phyloP scores from a whole-genome alignment of 106 monocot genomes.

The Ottelia alismoides region DNA sequence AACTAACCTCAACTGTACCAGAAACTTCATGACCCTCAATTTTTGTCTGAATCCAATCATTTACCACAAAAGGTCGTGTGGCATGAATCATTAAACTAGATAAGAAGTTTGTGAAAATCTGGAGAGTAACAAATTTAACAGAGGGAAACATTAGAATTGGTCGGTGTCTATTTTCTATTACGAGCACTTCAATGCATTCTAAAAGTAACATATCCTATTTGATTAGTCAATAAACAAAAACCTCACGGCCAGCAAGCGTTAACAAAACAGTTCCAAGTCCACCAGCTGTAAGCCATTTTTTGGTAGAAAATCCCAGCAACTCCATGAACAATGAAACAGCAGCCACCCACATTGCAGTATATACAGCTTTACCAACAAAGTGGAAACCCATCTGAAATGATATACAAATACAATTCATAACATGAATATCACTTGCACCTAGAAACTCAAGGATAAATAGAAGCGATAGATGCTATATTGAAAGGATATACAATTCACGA shows the following conservation, averaged over 20 bases:
- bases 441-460: background rate
- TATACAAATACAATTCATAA: background rate
- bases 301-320: conserved; percentile 87
- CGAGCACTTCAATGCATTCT: too few relatives aligned
- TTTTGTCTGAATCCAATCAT: conserved; percentile 95
- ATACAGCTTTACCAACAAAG: conserved; percentile 83
- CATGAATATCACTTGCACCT: too few relatives aligned
- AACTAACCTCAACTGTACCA: conserved; percentile 91
- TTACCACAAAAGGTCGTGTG: conserved; percentile 81
- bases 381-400: conserved; percentile 80
- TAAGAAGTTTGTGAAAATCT: conserved; percentile 98
- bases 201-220: too few relatives aligned
- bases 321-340: conserved; percentile 94
- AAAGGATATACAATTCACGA: too few relatives aligned
- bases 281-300: conserved; percentile 95
- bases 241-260: conserved; percentile 99
- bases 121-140: too few relatives aligned
- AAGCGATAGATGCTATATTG: background rate
- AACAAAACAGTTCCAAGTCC: conserved; percentile 94
- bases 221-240: too few relatives aligned
- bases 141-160: too few relatives aligned
- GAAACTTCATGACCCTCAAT: conserved; percentile 95
- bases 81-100: conserved; percentile 98
- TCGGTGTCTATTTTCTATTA: too few relatives aligned
- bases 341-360: conserved; percentile 84